Base-by-base conservation (phyloP, 192 early-diverging fungal species). In the Globomyces pollinis-pini region DNA sequence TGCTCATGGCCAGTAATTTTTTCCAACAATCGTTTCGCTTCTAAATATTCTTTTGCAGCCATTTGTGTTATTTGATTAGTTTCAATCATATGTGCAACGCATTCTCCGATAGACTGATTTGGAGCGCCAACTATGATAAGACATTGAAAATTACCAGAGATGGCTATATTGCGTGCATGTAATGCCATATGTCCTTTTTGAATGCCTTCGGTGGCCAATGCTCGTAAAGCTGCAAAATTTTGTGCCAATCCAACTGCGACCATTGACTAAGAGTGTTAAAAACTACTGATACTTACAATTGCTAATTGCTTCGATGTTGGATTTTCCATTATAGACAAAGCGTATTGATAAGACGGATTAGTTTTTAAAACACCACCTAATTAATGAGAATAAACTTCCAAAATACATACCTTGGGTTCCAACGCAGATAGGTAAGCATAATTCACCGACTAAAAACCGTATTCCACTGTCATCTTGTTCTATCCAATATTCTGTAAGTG, bases 221-320 rank as follows among this genome's bases (percentile, higher is more conserved):
- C 87, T 29, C 87, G 55, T 13, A 88, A 64, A 3, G 87, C 87
- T 9, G 87, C 87, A 81, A 88, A 88, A 68, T 88, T 88, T 65
- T 88, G 87, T 1, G 87, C 86, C 26, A 88, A 68, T 2, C 87
- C 87, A 21, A 87, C 75, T 12, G 77, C 76, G 13, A 73, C 80
- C 75, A 87, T 76, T 7, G 76, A 66, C 75, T 84, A 50, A 13
- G n/a, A n/a, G n/a, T n/a, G n/a, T n/a, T n/a, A n/a, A n/a, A n/a
- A 11, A 31, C 38, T 33, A n/a, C 20, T 2, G n/a, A 32, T 63
- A 23, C 1, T 13, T n/a, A 12, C 26, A n/a, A n/a, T n/a, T n/a
- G 82, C 80, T 26, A 88, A 66, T 15, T 72, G 55, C 62, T 79
- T 80, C 1, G 86, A 82, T 50, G 79, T 75, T 1, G 84, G 85